Conservation (phyloP, 495 filamentous ascomycete species). For the Bacidia gigantensis region DNA sequence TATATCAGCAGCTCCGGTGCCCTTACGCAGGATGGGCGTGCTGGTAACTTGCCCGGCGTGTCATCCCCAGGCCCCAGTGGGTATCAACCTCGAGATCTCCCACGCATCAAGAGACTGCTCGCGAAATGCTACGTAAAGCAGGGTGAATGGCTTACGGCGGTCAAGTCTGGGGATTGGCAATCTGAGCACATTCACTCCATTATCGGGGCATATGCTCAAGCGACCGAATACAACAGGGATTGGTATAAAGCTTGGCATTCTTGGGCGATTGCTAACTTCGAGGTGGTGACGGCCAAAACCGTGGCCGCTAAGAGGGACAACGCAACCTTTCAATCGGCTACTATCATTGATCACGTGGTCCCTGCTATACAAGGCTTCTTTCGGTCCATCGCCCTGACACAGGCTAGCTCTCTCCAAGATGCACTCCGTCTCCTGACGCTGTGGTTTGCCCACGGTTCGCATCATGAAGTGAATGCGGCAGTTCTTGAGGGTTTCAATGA, state of each 20-base stretch:
- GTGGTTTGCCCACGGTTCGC: constrained; percentile 89
- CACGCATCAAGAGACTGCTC: constrained; percentile 53
- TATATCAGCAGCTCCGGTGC: constrained; percentile 23
- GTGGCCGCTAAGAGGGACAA: constrained; percentile 45
- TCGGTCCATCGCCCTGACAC: constrained; percentile 82
- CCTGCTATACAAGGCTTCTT: constrained; percentile 92
- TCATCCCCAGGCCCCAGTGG: background rate
- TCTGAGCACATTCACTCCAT: constrained; percentile 60
- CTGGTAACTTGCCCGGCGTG: constrained; percentile 21
- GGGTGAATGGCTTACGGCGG: constrained; percentile 84
- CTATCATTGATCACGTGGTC: constrained; percentile 77
- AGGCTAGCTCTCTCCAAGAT: constrained; percentile 86
- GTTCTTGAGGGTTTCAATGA: constrained; percentile 80
- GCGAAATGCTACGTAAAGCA: constrained; percentile 91
- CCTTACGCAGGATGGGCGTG: constrained; percentile 30
- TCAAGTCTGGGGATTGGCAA: constrained; percentile 68
- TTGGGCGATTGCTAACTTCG: constrained; percentile 98
- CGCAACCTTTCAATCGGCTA: constrained; percentile 40
- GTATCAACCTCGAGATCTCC: constrained; percentile 21
- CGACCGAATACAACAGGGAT: constrained; percentile 77
- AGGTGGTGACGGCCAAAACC: constrained; percentile 74
- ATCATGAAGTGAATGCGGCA: constrained; percentile 70
- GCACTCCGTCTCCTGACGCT: constrained; percentile 83
- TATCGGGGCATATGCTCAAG: constrained; percentile 72
- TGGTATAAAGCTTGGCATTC: constrained; percentile 99